phyloP scores from a whole-genome alignment of 2,329 filamentous ascomycete genomes.

The Sporothrix pallida region DNA sequence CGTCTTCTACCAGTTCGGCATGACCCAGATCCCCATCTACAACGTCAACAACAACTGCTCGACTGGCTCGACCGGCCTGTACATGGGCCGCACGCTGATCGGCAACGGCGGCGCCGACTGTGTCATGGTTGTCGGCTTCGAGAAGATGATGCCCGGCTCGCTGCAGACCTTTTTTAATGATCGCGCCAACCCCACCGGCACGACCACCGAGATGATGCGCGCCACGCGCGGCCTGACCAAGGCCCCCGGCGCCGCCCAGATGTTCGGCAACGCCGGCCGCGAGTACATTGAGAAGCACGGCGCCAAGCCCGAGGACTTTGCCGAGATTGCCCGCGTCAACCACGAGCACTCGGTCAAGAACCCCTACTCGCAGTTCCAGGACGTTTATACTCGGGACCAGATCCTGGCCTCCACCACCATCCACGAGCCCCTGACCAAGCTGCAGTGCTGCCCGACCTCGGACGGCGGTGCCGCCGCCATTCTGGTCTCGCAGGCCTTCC shows the following conservation, averaged over 20 bases:
- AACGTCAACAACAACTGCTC: slow-evolving; percentile 99
- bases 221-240: slow-evolving; percentile 81
- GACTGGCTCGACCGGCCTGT: slow-evolving; percentile 89
- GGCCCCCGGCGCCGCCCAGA: slow-evolving; percentile 83
- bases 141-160: slow-evolving; percentile 97
- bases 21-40: slow-evolving; percentile 94
- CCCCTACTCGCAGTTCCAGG: slow-evolving; percentile 96
- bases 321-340: slow-evolving; percentile 91
- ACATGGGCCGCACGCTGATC: slow-evolving; percentile 81
- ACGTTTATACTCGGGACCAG: slow-evolving; percentile 88
- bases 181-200: slow-evolving; percentile 77
- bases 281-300: slow-evolving; percentile 97
- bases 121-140: slow-evolving; percentile 90
- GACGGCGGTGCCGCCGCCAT: slow-evolving; percentile 90
- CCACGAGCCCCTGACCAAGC: slow-evolving; percentile 86
- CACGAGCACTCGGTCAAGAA: slow-evolving; percentile 90
- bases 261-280: slow-evolving; percentile 91
- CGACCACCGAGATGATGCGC: slow-evolving; percentile 77
- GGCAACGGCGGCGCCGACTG: slow-evolving; percentile 82
- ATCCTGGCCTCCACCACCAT: slow-evolving; percentile 78
- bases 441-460: slow-evolving; percentile 98
- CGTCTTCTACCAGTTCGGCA: slow-evolving; percentile 98
- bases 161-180: slow-evolving; percentile 86
- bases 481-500: slow-evolving; percentile 85
- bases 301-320: slow-evolving; percentile 84